Evolutionary conservation across 2,329 filamentous ascomycete genomes (phyloP).

Genomic region (Penicillium sp.): DNA sequence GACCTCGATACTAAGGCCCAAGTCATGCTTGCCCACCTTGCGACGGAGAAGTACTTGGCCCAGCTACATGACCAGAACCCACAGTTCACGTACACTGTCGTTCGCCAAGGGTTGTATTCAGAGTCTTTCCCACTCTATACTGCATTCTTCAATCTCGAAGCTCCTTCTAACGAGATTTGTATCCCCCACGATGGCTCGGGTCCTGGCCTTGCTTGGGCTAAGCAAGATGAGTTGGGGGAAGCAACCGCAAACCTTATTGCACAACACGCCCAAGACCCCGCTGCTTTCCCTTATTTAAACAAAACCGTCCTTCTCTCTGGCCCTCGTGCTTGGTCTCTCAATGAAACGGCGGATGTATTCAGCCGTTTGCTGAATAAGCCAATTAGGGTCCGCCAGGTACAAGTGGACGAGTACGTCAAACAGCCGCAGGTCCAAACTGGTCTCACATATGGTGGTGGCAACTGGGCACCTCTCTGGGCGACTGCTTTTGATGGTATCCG

Average conservation of each 20-base stretch:
- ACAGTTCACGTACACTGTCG: conserved; percentile 50
- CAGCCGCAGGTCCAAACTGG: background rate
- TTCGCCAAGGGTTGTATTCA: conserved; percentile 60
- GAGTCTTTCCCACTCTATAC: conserved; percentile 62
- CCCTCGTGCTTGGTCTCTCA: background rate
- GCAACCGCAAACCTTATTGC: conserved; percentile 53
- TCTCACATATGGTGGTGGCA: background rate
- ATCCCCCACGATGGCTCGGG: conserved; percentile 51
- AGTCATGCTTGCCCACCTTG: conserved; percentile 22
- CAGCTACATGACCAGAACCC: background rate
- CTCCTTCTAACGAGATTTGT: conserved; percentile 40
- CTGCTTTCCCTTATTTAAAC: conserved; percentile 15
- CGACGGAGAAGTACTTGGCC: conserved; percentile 17
- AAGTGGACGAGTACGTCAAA: background rate
- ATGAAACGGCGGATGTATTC: background rate
- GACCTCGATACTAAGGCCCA: conserved; percentile 13
- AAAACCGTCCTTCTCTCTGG: background rate
- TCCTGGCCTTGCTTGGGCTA: conserved; percentile 53
- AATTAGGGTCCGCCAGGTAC: background rate
- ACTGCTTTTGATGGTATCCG: conserved; percentile 48
- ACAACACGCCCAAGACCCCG: conserved; percentile 33
- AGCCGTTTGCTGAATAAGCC: background rate
- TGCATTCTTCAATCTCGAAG: conserved; percentile 48
- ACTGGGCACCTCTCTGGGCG: conserved; percentile 44
- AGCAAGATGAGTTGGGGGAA: conserved; percentile 57